A percentile compares a stretch with the other conserved stretches of the same genome.
phyloP scores from a whole-genome alignment of 805 yeast genomes.

The Zygoascus bituminiphila region DNA sequence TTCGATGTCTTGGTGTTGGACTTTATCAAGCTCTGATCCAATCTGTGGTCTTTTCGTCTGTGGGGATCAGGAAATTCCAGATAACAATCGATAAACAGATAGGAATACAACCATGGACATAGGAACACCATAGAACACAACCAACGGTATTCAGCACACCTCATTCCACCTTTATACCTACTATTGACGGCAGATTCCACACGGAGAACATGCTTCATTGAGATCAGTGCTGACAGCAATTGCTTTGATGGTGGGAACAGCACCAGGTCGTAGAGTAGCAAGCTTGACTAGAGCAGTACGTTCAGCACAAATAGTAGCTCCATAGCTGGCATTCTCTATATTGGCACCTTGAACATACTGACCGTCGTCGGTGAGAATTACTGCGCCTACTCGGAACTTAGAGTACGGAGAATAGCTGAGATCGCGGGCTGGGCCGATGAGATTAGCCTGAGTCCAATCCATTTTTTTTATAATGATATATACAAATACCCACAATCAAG shows the following conservation, averaged over 20 bases:
- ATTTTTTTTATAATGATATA: too few species aligned
- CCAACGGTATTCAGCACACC: too few species aligned
- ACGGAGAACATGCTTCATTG: conserved; percentile 62
- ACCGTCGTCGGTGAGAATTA: conserved; percentile 46
- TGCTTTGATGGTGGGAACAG: conserved; percentile 37
- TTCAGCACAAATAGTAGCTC: conserved; percentile 70
- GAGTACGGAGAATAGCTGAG: conserved; percentile 65
- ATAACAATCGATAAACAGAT: too few species aligned
- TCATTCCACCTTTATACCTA: too few species aligned
- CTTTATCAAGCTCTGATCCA: too few species aligned
- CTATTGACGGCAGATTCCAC: conserved; percentile 91
- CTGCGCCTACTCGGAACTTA: conserved; percentile 78
- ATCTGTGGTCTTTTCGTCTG: too few species aligned
- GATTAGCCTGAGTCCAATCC: neutral
- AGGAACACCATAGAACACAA: too few species aligned
- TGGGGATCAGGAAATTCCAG: too few species aligned
- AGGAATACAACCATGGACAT: too few species aligned
- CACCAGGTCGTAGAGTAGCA: conserved; percentile 22
- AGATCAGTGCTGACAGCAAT: conserved; percentile 61
- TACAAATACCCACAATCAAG: neutral
- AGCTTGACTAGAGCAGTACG: conserved; percentile 56
- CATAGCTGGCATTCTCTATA: conserved; percentile 89
- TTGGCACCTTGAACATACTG: conserved; percentile 65
- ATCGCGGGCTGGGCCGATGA: conserved; percentile 33
- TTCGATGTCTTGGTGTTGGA: too few species aligned